Percentiles rank a stretch among this genome's conserved stretches.
phyloP scores from a whole-genome alignment of 331 rosid genomes.

The Quercus tomentella region DNA sequence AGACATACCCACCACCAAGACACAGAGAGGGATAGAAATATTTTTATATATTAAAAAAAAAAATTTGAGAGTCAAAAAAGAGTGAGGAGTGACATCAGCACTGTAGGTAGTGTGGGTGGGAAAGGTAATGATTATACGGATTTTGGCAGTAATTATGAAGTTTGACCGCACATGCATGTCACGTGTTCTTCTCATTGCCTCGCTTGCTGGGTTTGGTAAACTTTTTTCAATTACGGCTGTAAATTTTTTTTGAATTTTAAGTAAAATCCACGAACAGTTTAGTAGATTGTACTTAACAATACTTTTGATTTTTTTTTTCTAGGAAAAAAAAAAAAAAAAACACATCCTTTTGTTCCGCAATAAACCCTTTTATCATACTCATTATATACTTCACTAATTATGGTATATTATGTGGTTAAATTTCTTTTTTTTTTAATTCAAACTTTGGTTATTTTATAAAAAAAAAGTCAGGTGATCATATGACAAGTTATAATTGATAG shows the following conservation, averaged over 20 bases:
- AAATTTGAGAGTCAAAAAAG: not conserved
- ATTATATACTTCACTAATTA: too few species aligned
- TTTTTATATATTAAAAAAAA: not conserved
- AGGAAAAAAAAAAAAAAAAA: too few species aligned
- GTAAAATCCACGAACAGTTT: too few species aligned
- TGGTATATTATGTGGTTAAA: too few species aligned
- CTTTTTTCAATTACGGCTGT: not conserved
- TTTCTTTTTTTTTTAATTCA: too few species aligned
- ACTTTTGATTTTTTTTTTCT: too few species aligned
- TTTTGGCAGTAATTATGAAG: not conserved
- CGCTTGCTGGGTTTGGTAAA: not conserved
- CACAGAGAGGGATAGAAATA: not conserved
- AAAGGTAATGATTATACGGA: not conserved
- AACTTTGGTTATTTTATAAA: too few species aligned
- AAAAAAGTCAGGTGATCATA: too few species aligned
- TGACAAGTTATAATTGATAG: too few species aligned
- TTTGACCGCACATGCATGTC: constrained; percentile 14
- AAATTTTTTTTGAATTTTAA: not conserved
- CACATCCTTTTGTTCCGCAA: too few species aligned
- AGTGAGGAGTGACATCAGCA: not conserved
- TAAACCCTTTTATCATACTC: too few species aligned
- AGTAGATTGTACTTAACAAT: too few species aligned
- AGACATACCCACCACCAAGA: not conserved
- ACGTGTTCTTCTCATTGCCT: not conserved
- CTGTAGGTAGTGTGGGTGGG: not conserved